Base-by-base conservation (phyloP, 2,329 filamentous ascomycete species). In the Hymenoscyphus fraxineus region DNA sequence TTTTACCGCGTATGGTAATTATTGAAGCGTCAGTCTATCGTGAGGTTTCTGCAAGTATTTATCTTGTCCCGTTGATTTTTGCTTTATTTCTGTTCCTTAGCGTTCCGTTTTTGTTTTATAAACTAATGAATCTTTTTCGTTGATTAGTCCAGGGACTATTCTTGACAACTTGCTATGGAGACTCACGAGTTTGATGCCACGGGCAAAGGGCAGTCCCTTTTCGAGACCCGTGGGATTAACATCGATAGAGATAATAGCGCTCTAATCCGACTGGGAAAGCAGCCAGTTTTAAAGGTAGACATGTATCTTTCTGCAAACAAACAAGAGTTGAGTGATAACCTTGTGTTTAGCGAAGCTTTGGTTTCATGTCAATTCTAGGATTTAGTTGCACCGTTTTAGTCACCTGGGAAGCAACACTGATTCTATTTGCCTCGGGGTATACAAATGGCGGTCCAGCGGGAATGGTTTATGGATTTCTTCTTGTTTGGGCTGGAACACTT, bases 351-450 rank as follows among this genome's bases (percentile, higher is more conserved):
- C 73, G 79, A 68, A 79, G 79, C 62, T 81, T 80, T 71, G 73
- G 74, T 31, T 80, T 79, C 64, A 68, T 80, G 41, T 79, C 79
- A 0, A 80, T 80, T 62, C 69, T 80, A 16, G 79, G 78, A 13
- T 81, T 81, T 66, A 77, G 74, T 16, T 78, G 77, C 58, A 79
- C 77, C 12, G 66, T 79, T 59, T 77, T 80, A 41, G 74, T 75
- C 47, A 80, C 78, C 55, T 80, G 78, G 78, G 78, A 79, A 69
- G 75, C 76, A 39, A 72, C 78, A 31, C 73, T 61, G 32, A 58
- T 12, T 5, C 15, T 39, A n/a, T 54, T 31, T 54, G 16, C 7
- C n/a, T 35, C n/a, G 32, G 12, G 19, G n/a, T 58, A 38, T 19
- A 41, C 27, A n/a, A 62, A 47, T 22, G 44, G 44, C 6, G 44